A percentile compares a stretch with the other conserved stretches of the same genome.
phyloP scores from a whole-genome alignment of 2,329 filamentous ascomycete genomes.

The Penicillium sp. region DNA sequence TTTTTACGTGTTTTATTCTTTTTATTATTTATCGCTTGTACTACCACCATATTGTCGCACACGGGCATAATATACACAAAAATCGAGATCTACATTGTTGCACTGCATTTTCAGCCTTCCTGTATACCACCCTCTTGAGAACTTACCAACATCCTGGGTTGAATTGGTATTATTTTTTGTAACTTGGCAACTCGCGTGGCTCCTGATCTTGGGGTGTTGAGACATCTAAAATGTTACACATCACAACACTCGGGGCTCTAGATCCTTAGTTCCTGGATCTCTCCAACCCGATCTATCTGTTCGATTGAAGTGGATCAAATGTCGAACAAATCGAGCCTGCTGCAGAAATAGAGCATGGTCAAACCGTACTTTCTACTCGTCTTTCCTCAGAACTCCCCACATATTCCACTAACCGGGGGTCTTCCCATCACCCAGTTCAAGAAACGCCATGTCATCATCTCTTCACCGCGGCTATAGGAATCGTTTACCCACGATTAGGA shows the following conservation, averaged over 20 bases:
- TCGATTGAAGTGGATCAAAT: conserved; percentile 9
- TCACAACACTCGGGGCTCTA: conserved; percentile 17
- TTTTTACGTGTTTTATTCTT: conserved; percentile 12
- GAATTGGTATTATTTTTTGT: background rate
- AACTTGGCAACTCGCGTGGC: conserved; percentile 9
- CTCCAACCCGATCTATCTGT: conserved; percentile 22
- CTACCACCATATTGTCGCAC: conserved; percentile 14
- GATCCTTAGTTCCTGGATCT: conserved; percentile 14
- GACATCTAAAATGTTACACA: conserved; percentile 20
- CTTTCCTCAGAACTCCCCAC: conserved; percentile 5
- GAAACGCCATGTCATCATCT: conserved; percentile 7
- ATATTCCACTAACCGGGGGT: conserved; percentile 12
- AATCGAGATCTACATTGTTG: conserved; percentile 8
- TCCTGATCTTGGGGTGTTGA: background rate
- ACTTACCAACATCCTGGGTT: background rate
- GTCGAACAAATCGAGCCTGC: background rate
- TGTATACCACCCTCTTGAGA: background rate
- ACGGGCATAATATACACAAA: conserved; percentile 21
- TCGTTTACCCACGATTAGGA: background rate
- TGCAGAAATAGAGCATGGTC: background rate
- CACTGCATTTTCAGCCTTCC: background rate
- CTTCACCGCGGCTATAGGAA: conserved; percentile 1
- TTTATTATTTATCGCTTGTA: conserved; percentile 14
- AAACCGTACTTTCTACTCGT: background rate
- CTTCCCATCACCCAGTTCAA: conserved; percentile 8